Base-by-base conservation (phyloP, 495 filamentous ascomycete genomes). In the Acidomyces sp. region DNA sequence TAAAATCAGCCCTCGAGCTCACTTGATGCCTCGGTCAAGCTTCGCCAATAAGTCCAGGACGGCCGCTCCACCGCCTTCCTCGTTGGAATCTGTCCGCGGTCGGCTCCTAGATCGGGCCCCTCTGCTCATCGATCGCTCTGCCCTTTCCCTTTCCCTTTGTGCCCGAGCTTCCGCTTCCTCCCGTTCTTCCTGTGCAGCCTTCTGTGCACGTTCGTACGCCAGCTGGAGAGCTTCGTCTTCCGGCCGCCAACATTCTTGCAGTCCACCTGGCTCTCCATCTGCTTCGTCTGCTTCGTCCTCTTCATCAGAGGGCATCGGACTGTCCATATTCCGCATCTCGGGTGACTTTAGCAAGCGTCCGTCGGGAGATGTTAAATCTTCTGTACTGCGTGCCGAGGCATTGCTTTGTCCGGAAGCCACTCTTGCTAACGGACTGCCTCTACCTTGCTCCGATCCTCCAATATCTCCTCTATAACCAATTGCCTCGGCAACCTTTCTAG, bases 181-280 rank as follows among this genome's bases (percentile, higher is more conserved):
- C 39, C 22, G 15, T 30, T 52, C 43, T 36, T 52, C 48, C 34
- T 47, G 38, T 24, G 43, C 19, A 20, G 44, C 38, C 33, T 38
- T 39, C 39, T 39, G 37, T 18, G 48, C 48, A 15, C 48, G 48
- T 31, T 52, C 48, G 20, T 47, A 52, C 12, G 48, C 48, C 34
- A 52, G 37, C 37, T 38, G 38, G 7, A 36, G 33, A 27, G 48
- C 48, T 18, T 52, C 48, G 29, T 52, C 48, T 27, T 52, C 48
- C 2, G 48, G 48, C 3, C 48, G 37, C 16, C 46, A 6, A 10
- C 9, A 18, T 23, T 39, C 48, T 23, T 42, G 42, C 26, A 45
- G 17, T 11, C 42, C 34, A 5, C 42, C 36, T 12, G 22, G 19
- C 24, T 46, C 35, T 1, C 25, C 39, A 28, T 7, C 26, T 7